Percentiles rank a stretch among this genome's conserved stretches.
phyloP scores from a whole-genome alignment of 192 early-diverging fungal genomes.

The Coemansia reversa region DNA sequence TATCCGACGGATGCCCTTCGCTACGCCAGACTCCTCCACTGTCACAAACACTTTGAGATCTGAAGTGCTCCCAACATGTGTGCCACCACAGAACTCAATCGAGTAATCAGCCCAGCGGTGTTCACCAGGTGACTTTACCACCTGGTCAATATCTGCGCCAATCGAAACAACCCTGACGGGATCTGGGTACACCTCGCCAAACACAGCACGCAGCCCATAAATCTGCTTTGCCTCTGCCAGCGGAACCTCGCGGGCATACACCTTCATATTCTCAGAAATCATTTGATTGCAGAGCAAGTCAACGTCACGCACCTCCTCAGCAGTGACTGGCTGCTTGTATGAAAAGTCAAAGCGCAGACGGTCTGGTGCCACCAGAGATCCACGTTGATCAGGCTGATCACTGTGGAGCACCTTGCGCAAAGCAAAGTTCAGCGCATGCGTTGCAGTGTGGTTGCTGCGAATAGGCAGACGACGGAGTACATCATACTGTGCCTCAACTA shows the following conservation, averaged over 20 bases:
- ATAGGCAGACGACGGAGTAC: constrained; percentile 85
- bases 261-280: constrained; percentile 69
- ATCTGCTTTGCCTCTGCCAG: constrained; percentile 80
- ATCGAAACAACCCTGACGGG: constrained; percentile 95
- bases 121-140: constrained; percentile 78
- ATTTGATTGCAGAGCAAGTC: constrained; percentile 77
- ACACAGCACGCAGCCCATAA: constrained; percentile 91
- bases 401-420: constrained; percentile 82
- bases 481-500: constrained; percentile 81
- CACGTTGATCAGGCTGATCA: constrained; percentile 82
- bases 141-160: constrained; percentile 81
- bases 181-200: constrained; percentile 97
- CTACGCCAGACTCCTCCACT: constrained; percentile 87
- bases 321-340: constrained; percentile 67
- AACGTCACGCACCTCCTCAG: constrained; percentile 67
- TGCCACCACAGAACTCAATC: constrained; percentile 98
- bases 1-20: constrained; percentile 96
- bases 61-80: constrained; percentile 85
- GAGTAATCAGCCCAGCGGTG: constrained; percentile 78
- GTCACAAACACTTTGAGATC: constrained; percentile 87
- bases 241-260: constrained; percentile 85
- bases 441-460: constrained; percentile 95
- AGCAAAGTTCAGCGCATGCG: constrained; percentile 95
- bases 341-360: constrained; percentile 96
- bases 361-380: constrained; percentile 93